A percentile compares a stretch with the other conserved stretches of the same genome.
These are phyloP conservation scores for Candida silvicultrix DNA, from an alignment of 805 yeast species.

Conservation along the genomic window DNA sequence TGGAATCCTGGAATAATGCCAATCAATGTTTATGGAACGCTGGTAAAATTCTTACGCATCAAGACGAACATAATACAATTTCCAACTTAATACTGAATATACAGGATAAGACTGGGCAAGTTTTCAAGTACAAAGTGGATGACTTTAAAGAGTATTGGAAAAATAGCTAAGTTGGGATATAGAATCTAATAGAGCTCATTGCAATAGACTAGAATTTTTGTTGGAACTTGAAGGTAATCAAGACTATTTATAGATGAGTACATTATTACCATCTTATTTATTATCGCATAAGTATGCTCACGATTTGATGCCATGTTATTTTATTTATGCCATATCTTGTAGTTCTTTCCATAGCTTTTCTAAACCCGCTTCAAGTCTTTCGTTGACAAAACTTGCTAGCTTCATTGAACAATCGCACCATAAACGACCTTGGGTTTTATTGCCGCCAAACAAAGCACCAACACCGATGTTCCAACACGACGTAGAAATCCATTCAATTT, in stretches of 20 bases:
- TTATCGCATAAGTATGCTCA: background rate
- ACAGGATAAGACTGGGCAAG: constrained; percentile 15
- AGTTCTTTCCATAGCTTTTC: constrained; percentile 24
- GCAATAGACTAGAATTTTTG: too few relatives aligned
- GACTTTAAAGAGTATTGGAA: constrained; percentile 24
- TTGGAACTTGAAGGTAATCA: too few relatives aligned
- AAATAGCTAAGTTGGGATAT: background rate
- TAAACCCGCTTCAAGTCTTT: constrained; percentile 19
- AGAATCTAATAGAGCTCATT: too few relatives aligned
- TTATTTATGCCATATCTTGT: background rate
- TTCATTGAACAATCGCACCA: constrained; percentile 26
- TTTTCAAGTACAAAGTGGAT: constrained; percentile 12
- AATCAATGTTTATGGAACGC: constrained; percentile 14
- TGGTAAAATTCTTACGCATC: constrained; percentile 19
- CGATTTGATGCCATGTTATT: background rate
- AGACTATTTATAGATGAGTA: too few relatives aligned
- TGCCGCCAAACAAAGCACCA: constrained; percentile 14
- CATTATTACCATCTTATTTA: background rate
- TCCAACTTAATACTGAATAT: constrained; percentile 17
- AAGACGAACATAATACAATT: constrained; percentile 19
- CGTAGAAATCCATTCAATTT: constrained; percentile 31
- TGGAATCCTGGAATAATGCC: background rate
- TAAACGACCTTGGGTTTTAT: constrained; percentile 13
- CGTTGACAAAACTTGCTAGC: constrained; percentile 22
- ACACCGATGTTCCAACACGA: constrained; percentile 35